phyloP scores from a whole-genome alignment of 805 yeast species.

The Yamadazyma laniorum region DNA sequence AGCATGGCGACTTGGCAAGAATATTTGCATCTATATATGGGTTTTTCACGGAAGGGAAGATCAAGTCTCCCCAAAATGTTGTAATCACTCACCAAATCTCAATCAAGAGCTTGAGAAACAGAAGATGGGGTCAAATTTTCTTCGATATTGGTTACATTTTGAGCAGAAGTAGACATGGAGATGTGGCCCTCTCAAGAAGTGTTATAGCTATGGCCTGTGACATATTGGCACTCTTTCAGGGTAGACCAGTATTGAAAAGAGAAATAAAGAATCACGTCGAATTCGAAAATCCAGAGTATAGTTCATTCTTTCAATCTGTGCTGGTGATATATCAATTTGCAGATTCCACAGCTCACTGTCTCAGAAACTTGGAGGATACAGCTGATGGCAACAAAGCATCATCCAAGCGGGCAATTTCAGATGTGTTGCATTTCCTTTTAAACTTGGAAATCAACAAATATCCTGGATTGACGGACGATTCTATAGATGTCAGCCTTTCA shows the following conservation, averaged over 20 bases:
- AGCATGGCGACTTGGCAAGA: slow-evolving; percentile 62
- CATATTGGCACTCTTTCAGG: slow-evolving; percentile 68
- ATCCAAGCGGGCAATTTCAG: slow-evolving; percentile 24
- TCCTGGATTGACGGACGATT: slow-evolving; percentile 27
- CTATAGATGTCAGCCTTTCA: slow-evolving; percentile 23
- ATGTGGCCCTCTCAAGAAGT: slow-evolving; percentile 41
- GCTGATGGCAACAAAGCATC: slow-evolving; percentile 12
- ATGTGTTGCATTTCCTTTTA: slow-evolving; percentile 29
- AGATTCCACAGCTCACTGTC: slow-evolving; percentile 50
- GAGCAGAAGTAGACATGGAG: slow-evolving; percentile 61
- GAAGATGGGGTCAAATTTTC: slow-evolving; percentile 76
- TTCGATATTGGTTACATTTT: slow-evolving; percentile 77
- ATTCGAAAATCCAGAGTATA: slow-evolving; percentile 84
- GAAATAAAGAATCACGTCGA: slow-evolving; percentile 83
- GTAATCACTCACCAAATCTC: slow-evolving; percentile 36
- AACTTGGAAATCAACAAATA: slow-evolving; percentile 27
- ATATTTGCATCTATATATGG: slow-evolving; percentile 63
- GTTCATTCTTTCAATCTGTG: slow-evolving; percentile 63
- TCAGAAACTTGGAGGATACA: slow-evolving; percentile 22
- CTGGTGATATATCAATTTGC: slow-evolving; percentile 66
- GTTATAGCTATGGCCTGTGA: slow-evolving; percentile 63
- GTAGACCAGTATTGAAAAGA: slow-evolving; percentile 69
- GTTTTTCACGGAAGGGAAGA: slow-evolving; percentile 55
- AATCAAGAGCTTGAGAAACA: slow-evolving; percentile 54
- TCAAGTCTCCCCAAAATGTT: slow-evolving; percentile 44